These are phyloP conservation scores for Penicillium sp. DNA, from an alignment of 2,329 filamentous ascomycete species.

Conservation along the genomic window DNA sequence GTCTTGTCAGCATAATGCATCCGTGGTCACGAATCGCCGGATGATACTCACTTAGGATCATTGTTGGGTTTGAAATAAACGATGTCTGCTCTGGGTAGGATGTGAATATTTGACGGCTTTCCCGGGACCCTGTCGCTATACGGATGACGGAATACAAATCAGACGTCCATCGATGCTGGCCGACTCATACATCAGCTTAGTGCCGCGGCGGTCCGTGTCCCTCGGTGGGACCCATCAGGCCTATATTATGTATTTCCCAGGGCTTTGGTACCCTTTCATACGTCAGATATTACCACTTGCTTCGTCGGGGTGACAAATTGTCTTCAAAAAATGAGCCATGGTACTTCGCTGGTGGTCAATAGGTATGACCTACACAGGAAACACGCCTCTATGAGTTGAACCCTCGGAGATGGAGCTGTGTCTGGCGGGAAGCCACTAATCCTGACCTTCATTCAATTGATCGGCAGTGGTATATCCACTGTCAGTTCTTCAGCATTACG, in stretches of 20 bases:
- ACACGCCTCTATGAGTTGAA: background rate
- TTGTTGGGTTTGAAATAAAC: background rate
- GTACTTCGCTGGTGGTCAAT: background rate
- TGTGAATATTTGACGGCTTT: background rate
- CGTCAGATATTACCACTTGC: background rate
- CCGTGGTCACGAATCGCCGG: too few species aligned
- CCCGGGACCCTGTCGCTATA: too few species aligned
- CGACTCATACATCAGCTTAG: too few species aligned
- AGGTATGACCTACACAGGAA: background rate
- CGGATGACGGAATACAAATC: too few species aligned
- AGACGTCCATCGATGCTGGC: too few species aligned
- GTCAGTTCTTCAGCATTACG: background rate
- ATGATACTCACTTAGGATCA: background rate
- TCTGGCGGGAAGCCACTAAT: background rate
- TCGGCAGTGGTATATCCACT: background rate
- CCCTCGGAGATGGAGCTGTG: background rate
- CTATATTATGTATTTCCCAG: background rate
- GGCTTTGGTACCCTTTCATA: too few species aligned
- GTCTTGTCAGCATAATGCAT: background rate
- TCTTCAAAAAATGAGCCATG: background rate
- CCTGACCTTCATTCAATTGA: background rate
- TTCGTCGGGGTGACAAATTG: background rate
- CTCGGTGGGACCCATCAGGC: background rate
- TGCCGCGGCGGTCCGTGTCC: background rate
- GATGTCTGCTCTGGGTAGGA: background rate